These are phyloP conservation scores for Aspergillus indologenus DNA, from an alignment of 495 filamentous ascomycete genomes.

Conservation along the genomic window DNA sequence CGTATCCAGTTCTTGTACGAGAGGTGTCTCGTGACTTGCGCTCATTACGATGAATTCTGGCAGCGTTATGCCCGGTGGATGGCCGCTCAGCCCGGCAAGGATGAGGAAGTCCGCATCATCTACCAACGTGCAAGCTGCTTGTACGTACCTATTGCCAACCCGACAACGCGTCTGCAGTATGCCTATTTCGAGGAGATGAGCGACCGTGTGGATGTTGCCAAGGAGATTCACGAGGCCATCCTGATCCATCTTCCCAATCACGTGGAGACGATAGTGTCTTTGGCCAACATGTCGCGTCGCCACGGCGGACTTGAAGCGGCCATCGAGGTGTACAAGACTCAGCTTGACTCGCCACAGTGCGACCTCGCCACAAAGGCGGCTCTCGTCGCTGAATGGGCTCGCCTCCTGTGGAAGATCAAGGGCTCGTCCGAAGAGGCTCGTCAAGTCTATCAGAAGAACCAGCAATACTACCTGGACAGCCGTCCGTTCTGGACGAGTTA, in stretches of 20 bases:
- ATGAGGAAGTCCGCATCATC: slow-evolving; percentile 89
- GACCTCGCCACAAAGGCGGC: slow-evolving; percentile 82
- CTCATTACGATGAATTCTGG: slow-evolving; percentile 98
- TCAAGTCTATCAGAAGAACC: slow-evolving; percentile 76
- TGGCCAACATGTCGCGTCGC: slow-evolving; percentile 85
- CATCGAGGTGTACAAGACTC: slow-evolving; percentile 76
- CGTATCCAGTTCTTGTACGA: slow-evolving; percentile 87
- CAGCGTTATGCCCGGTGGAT: slow-evolving; percentile 97
- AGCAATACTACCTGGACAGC: slow-evolving; percentile 82
- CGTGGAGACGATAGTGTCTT: slow-evolving; percentile 81
- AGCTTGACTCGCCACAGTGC: slow-evolving; percentile 67
- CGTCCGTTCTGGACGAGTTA: slow-evolving; percentile 91
- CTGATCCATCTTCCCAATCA: slow-evolving; percentile 67
- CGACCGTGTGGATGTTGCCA: slow-evolving; percentile 70
- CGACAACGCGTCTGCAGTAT: slow-evolving; percentile 81
- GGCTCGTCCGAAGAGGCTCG: slow-evolving; percentile 82
- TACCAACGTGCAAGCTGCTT: slow-evolving; percentile 83
- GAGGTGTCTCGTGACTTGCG: slow-evolving; percentile 85
- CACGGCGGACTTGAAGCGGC: slow-evolving; percentile 83
- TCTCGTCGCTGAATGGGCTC: slow-evolving; percentile 86
- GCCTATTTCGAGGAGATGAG: slow-evolving; percentile 91
- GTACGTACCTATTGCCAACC: slow-evolving; percentile 79
- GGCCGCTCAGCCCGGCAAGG: slow-evolving; percentile 72
- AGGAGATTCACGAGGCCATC: slow-evolving; percentile 79
- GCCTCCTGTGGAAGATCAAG: slow-evolving; percentile 85